A percentile compares a stretch with the other conserved stretches of the same genome.
Evolutionary conservation across 164 flowering plant species (phyloP).

Genomic region (Cinnamomum chago): DNA sequence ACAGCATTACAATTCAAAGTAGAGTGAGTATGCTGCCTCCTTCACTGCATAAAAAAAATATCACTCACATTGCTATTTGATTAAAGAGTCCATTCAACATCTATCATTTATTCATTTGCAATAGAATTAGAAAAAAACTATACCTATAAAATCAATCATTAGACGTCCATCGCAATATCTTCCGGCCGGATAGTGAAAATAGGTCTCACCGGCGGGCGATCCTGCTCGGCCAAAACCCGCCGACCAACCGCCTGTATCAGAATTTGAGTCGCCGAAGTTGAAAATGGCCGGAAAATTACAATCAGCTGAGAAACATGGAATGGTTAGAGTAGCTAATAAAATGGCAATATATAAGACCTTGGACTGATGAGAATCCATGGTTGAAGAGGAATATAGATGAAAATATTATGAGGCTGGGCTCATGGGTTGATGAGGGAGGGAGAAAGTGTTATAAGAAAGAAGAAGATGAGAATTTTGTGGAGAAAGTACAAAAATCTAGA

Average conservation of each 20-base stretch:
- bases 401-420: neutral
- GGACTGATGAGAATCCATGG: neutral
- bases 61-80: too few relatives aligned
- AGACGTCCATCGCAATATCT: constrained; percentile 51
- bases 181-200: constrained; percentile 34
- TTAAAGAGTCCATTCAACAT: too few relatives aligned
- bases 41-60: too few relatives aligned
- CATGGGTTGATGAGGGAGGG: neutral
- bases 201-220: constrained; percentile 40
- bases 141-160: constrained; percentile 10
- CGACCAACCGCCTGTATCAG: constrained; percentile 52
- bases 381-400: neutral
- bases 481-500: too few relatives aligned
- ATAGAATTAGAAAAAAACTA: too few relatives aligned
- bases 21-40: too few relatives aligned
- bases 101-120: too few relatives aligned
- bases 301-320: neutral
- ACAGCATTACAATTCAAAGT: neutral
- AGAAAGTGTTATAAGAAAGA: neutral
- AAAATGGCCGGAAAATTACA: constrained; percentile 21
- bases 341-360: neutral
- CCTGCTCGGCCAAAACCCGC: constrained; percentile 38
- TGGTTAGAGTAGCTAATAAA: neutral
- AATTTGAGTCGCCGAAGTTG: constrained; percentile 60
- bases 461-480: neutral